Base-by-base conservation (phyloP, 441 rosid species). In the Hura crepitans region DNA sequence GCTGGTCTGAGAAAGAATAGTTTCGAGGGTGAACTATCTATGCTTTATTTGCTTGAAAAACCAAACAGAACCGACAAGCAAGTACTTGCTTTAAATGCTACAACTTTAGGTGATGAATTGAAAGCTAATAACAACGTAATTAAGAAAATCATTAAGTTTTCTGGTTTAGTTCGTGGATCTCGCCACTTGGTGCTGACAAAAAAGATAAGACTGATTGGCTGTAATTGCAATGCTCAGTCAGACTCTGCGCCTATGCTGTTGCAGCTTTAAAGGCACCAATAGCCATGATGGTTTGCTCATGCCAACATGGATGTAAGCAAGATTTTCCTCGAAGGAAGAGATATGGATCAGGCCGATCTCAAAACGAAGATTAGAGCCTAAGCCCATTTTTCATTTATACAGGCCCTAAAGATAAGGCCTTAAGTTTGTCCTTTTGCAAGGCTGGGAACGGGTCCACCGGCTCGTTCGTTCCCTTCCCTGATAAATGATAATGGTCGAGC, bases 261-360 rank as follows among this genome's bases (percentile, higher is more conserved):
- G 11, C 22, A n/a, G 62, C 56, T 46, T 42, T 54, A 59, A 66
- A 23, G 58, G 78, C 62, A 30, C 22, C 57, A 25, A 57, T 70
- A 46, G 30, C 60, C 20, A 11, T 20, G 10, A 17, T 31, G 2
- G 7, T 27, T 65, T 28, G 30, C 22, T 23, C 14, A 11, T 18
- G 1, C 33, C 50, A 27, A 27, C 18, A 59, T 3, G 70, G 66
- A 55, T 67, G 71, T 61, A 66, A 66, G 43, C 6, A n/a, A 3
- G 7, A 35, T 35, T 35, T 35, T n/a, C n/a, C n/a, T n/a, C n/a
- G n/a, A n/a, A n/a, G n/a, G n/a, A n/a, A n/a, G n/a, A n/a, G n/a
- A 35, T 35, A 3, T 35, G 7, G 39, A 35, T 2, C 39, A 35
- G 39, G 1, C 39, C 39, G 2, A 3, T 5, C 39, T 35, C 39